Evolutionary conservation across 1,139 yeast genomes (phyloP), one percentile per base, ranked within the genome.

Genomic region (Kodamaea suecica): DNA sequence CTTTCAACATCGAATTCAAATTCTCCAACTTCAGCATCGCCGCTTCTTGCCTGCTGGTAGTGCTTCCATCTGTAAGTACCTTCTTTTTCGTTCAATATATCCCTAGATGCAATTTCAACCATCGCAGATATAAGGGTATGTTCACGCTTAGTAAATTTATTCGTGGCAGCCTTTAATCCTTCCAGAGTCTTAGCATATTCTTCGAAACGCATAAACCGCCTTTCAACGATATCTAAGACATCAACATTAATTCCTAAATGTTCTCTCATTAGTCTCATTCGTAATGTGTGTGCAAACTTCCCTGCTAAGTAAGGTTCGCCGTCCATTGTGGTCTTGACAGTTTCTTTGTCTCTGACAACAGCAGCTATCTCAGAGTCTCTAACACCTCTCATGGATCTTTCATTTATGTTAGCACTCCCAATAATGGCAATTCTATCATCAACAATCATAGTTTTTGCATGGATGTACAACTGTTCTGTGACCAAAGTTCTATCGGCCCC

Each of bases 281-380:
- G 72, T 43, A 94, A 65, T 3, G 94, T 83, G 57, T 88, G 95
- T 0, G 97, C 88, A 66, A 92, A 94, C 47, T 79, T 80, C 2
- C 88, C 94, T 1, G 92, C 98, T 42, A 70, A 60, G 55, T 76
- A 90, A 0, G 86, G 84, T 50, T 78, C 65, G 1, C 95, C 97
- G 42, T 79, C 83, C 97, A 94, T 90, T 10, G 66, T 68, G 0
- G 90, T 76, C 35, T 78, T 73, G 3, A 92, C 69, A 44, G 82
- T 76, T 44, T 84, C 88, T 6, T 83, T 78, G 53, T 94, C 98
- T 45, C 97, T 72, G 7, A 94, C 78, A 36, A 90, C 63, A 1
- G 92, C 87, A 2, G 96, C 96, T 35, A 92, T 81, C 54, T 94
- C 99, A 3, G 97, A 88, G 55, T 94, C 99, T 53, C 98, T 73